phyloP scores from a whole-genome alignment of 176 grass and related monocot genomes.

The Eremochloa ophiuroides region DNA sequence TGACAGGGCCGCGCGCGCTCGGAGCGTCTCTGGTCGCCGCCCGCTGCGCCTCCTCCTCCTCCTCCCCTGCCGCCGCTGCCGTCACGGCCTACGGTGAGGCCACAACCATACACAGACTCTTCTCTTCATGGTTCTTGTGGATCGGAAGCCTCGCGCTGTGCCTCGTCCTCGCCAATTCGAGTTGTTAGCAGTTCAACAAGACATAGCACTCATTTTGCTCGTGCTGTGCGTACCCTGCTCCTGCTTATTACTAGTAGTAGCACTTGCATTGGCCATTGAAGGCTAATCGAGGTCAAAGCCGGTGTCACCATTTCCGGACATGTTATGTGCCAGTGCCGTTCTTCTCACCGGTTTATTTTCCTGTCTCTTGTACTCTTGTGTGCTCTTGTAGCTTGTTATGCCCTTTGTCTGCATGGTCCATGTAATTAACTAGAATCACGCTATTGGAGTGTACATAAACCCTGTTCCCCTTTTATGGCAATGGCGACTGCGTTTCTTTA shows the following conservation, averaged over 20 bases:
- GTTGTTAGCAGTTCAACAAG: neutral
- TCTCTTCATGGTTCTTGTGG: neutral
- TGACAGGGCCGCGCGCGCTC: slow-evolving; percentile 17
- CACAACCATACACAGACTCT: neutral
- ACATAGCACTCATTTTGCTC: too few species aligned
- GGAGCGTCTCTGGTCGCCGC: slow-evolving; percentile 8
- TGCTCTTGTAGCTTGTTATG: neutral
- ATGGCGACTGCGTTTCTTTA: neutral
- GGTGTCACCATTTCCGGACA: too few species aligned
- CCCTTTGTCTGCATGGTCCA: neutral
- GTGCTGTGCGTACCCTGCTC: too few species aligned
- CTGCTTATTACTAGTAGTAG: too few species aligned
- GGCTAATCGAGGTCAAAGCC: too few species aligned
- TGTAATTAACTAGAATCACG: neutral
- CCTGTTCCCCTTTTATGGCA: neutral
- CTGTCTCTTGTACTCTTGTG: neutral
- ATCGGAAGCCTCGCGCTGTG: neutral
- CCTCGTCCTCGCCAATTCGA: neutral
- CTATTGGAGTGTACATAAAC: neutral
- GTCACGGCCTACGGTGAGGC: slow-evolving; percentile 41
- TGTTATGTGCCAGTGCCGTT: neutral
- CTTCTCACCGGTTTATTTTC: neutral
- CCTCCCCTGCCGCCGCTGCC: slow-evolving; percentile 19
- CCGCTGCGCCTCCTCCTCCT: slow-evolving; percentile 40
- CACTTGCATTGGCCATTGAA: too few species aligned